Evolutionary conservation across 2,329 filamentous ascomycete genomes (phyloP), one percentile per base, ranked within the genome.

Genomic region (Pleomassaria siparia): DNA sequence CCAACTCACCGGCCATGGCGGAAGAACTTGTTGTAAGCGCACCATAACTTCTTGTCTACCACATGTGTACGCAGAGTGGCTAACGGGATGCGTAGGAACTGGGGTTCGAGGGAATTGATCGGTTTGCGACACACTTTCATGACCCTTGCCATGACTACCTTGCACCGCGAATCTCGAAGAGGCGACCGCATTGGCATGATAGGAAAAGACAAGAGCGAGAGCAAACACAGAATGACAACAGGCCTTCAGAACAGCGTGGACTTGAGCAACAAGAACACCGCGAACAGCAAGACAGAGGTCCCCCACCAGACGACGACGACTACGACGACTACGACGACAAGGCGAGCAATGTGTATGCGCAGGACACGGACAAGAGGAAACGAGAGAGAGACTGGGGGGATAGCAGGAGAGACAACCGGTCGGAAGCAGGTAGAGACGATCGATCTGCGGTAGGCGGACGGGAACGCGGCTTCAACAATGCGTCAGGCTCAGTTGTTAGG

Each of bases 101-200:
- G 7, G 67, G 67, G 2, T 62, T 69, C 32, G 62, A 65, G 49
- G 64, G 64, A n/a, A 49, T 70, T 4, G 61, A 70, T 42, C 57
- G 49, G 15, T 49, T 62, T 24, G 54, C 62, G 16, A 47, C 63
- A 29, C 66, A 62, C 26, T 66, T 66, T 37, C 63, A 63, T 50
- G 66, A 70, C 30, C 55, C 49, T 16, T 51, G 18, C 43, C 48
- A 30, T 32, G 47, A 30, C 37, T 46, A 10, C 8, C 4, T 33
- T 9, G n/a, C n/a, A n/a, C n/a, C n/a, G n/a, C n/a, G n/a, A n/a
- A n/a, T n/a, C n/a, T n/a, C 18, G 21, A 33, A 35, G 13, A 16
- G 15, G 47, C 21, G 32, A 30, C 24, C 40, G 24, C 50, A 44
- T 20, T 25, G 29, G 22, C 37, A 50, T 26, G 24, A 32, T 20